phyloP scores from a whole-genome alignment of 345 rosid species.

The Camelina sativa region DNA sequence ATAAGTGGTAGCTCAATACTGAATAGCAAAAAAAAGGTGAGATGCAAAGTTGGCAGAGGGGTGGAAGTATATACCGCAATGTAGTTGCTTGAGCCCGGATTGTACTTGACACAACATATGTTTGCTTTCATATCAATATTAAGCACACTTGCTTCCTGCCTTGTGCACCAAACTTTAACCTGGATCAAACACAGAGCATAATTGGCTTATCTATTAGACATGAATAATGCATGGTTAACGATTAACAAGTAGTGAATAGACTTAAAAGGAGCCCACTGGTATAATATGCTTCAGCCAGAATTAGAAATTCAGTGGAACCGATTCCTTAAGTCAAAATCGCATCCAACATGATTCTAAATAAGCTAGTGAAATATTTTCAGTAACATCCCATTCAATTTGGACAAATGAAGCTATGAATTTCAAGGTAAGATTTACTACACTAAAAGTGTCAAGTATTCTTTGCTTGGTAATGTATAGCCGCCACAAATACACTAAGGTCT shows the following conservation, averaged over 20 bases:
- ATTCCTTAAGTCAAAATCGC: slow-evolving; percentile 23
- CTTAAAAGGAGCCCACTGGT: background rate
- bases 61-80: slow-evolving; percentile 72
- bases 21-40: slow-evolving; percentile 12
- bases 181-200: slow-evolving; percentile 42
- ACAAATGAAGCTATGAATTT: background rate
- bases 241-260: background rate
- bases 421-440: background rate
- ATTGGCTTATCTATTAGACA: slow-evolving; percentile 1
- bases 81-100: slow-evolving; percentile 94
- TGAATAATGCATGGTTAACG: background rate
- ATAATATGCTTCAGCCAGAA: background rate
- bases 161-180: slow-evolving; percentile 99
- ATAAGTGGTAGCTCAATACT: slow-evolving; percentile 6
- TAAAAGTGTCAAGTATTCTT: slow-evolving; percentile 7
- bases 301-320: slow-evolving; percentile 3
- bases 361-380: background rate
- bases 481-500: slow-evolving; percentile 6
- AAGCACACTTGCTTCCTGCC: slow-evolving; percentile 89
- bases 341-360: slow-evolving; percentile 10
- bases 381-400: background rate
- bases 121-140: slow-evolving; percentile 99
- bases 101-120: slow-evolving; percentile 96
- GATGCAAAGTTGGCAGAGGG: slow-evolving; percentile 18
- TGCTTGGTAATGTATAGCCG: slow-evolving; percentile 8